These are phyloP conservation scores for Nothophoma quercina DNA, from an alignment of 2,329 filamentous ascomycete species.

Conservation along the genomic window DNA sequence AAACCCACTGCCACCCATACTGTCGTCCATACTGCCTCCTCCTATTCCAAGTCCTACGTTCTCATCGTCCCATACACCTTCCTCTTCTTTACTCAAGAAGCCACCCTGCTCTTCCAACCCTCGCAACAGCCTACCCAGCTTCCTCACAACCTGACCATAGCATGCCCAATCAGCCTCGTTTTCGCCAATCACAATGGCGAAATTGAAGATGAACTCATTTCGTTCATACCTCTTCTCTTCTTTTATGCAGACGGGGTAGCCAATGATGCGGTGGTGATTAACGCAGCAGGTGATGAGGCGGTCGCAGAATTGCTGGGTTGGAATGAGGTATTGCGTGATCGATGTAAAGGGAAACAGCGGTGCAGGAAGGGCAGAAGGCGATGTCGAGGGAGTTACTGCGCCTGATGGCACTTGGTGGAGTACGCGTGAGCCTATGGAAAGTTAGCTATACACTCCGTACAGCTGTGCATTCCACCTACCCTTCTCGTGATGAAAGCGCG, in stretches of 20 bases:
- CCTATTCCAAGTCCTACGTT: constrained; percentile 10
- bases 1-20: constrained; percentile 32
- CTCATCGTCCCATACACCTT: constrained; percentile 43
- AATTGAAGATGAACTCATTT: constrained; percentile 99
- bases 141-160: constrained; percentile 84
- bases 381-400: constrained; percentile 56
- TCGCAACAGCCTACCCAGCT: constrained; percentile 84
- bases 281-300: constrained; percentile 78
- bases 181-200: constrained; percentile 81
- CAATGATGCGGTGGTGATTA: constrained; percentile 83
- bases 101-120: constrained; percentile 91
- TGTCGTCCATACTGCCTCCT: constrained; percentile 10
- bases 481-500: constrained; percentile 68
- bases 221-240: constrained; percentile 82
- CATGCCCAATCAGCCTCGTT: constrained; percentile 72
- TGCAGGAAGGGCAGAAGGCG: constrained; percentile 57
- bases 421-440: constrained; percentile 64
- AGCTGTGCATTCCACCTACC: constrained; percentile 24
- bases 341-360: constrained; percentile 85
- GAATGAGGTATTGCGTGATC: constrained; percentile 91
- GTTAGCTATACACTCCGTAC: constrained; percentile 4
- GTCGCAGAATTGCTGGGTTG: constrained; percentile 93
- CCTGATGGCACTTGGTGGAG: constrained; percentile 70
- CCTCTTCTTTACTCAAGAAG: constrained; percentile 73
- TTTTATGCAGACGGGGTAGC: constrained; percentile 84